Evolutionary conservation across 176 grass and related monocot species (phyloP).

Genomic region (Tuctoria greenei): DNA sequence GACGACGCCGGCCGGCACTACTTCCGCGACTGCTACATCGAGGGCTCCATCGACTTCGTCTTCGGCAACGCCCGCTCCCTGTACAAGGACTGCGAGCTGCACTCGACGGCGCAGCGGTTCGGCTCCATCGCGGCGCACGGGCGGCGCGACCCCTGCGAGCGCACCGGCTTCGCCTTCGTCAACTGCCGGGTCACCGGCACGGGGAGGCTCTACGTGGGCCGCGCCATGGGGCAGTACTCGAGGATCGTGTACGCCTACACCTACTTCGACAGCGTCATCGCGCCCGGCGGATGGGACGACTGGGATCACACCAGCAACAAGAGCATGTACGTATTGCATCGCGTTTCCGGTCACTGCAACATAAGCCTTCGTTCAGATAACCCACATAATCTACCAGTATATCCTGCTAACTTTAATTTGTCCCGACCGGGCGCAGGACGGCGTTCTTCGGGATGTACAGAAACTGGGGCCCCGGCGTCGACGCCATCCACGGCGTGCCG

Average conservation of each 20-base stretch:
- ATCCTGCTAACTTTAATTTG: not conserved
- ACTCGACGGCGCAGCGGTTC: constrained; percentile 67
- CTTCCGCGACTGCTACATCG: constrained; percentile 91
- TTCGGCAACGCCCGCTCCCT: constrained; percentile 96
- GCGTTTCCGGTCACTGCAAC: not conserved
- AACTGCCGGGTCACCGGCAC: constrained; percentile 85
- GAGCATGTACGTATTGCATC: constrained; percentile 51
- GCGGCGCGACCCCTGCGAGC: constrained; percentile 72
- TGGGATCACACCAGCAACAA: constrained; percentile 97
- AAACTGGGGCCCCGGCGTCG: constrained; percentile 80
- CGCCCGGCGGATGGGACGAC: constrained; percentile 90
- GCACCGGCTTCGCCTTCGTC: constrained; percentile 88
- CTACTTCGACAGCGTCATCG: constrained; percentile 89
- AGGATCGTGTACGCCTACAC: constrained; percentile 95
- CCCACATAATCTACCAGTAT: not conserved
- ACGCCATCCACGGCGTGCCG: constrained; percentile 68
- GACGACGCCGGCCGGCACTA: constrained; percentile 90
- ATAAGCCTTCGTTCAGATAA: not conserved
- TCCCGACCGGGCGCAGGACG: constrained; percentile 41
- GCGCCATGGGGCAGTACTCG: constrained; percentile 98
- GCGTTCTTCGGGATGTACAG: constrained; percentile 88
- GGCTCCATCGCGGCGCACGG: constrained; percentile 81
- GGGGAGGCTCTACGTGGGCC: constrained; percentile 73
- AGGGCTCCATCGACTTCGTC: constrained; percentile 98
- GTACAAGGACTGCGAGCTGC: constrained; percentile 91